Evolutionary conservation across 192 early-diverging fungal species (phyloP).

Genomic region (Funneliformis mosseae): DNA sequence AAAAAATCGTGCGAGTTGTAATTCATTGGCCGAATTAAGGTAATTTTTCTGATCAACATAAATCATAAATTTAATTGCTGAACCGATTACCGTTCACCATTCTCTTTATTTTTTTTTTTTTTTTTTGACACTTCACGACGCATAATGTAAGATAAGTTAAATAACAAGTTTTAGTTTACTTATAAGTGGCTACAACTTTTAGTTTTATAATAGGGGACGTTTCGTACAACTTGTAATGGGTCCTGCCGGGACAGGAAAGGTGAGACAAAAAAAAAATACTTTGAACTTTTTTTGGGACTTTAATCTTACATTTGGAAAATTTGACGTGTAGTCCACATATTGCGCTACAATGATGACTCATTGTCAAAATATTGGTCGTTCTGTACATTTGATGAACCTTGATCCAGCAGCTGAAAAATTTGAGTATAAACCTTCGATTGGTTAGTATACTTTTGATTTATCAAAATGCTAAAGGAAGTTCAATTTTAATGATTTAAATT

Average conservation of each 20-base stretch:
- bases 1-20: too few species aligned
- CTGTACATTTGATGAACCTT: conserved; percentile 92
- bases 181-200: neutral
- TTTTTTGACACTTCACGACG: too few species aligned
- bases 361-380: conserved; percentile 78
- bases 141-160: too few species aligned
- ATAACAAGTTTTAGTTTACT: neutral
- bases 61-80: too few species aligned
- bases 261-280: conserved; percentile 27
- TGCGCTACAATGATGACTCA: conserved; percentile 96
- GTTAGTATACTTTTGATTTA: conserved; percentile 36
- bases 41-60: too few species aligned
- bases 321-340: conserved; percentile 72
- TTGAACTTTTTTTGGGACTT: neutral
- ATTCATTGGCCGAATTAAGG: too few species aligned
- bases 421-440: conserved; percentile 88
- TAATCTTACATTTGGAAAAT: neutral
- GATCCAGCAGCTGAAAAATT: conserved; percentile 98
- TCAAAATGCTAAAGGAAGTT: neutral
- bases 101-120: too few species aligned
- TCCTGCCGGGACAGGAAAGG: conserved; percentile 91
- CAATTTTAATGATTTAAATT: neutral
- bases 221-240: conserved; percentile 96
- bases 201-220: conserved; percentile 54
- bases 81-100: too few species aligned